Conservation (phyloP, 1,139 yeast species). For the Barnettozyma hawaiiensis region DNA sequence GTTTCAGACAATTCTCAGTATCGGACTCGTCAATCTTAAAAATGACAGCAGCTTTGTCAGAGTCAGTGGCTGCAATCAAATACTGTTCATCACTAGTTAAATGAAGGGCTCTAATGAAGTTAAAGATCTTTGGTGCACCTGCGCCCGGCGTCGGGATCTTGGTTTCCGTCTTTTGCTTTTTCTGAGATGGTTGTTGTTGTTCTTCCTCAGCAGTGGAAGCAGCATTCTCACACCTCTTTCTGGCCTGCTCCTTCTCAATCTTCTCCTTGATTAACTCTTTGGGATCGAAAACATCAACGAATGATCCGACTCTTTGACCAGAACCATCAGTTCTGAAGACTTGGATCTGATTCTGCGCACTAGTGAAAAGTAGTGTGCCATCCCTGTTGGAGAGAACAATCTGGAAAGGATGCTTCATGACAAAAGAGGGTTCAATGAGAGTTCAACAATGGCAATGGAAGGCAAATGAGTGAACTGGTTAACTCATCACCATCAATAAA, state of each 20-base stretch:
- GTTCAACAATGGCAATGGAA: too few species aligned
- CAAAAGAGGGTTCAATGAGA: neutral
- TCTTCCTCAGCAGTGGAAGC: conserved; percentile 18
- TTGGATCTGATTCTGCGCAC: conserved; percentile 51
- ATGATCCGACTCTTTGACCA: conserved; percentile 40
- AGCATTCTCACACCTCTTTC: conserved; percentile 21
- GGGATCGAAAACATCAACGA: conserved; percentile 53
- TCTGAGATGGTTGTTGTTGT: conserved; percentile 22
- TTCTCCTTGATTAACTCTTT: conserved; percentile 38
- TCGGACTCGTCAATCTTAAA: conserved; percentile 38
- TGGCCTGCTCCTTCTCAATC: conserved; percentile 34
- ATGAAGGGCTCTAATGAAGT: conserved; percentile 57
- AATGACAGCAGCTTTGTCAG: conserved; percentile 74
- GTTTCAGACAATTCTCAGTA: conserved; percentile 34
- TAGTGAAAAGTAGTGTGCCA: conserved; percentile 46
- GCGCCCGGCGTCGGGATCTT: conserved; percentile 60
- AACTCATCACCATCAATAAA: too few species aligned
- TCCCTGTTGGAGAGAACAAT: conserved; percentile 38
- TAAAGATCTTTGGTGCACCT: conserved; percentile 61
- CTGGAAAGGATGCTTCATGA: conserved; percentile 71
- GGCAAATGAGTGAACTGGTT: too few species aligned
- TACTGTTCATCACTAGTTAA: conserved; percentile 48
- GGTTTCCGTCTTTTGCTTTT: conserved; percentile 37
- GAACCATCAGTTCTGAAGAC: conserved; percentile 39
- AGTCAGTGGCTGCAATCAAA: conserved; percentile 70